Conservation (phyloP, 2,329 filamentous ascomycete species). For the Magnaporthiopsis incrustans region DNA sequence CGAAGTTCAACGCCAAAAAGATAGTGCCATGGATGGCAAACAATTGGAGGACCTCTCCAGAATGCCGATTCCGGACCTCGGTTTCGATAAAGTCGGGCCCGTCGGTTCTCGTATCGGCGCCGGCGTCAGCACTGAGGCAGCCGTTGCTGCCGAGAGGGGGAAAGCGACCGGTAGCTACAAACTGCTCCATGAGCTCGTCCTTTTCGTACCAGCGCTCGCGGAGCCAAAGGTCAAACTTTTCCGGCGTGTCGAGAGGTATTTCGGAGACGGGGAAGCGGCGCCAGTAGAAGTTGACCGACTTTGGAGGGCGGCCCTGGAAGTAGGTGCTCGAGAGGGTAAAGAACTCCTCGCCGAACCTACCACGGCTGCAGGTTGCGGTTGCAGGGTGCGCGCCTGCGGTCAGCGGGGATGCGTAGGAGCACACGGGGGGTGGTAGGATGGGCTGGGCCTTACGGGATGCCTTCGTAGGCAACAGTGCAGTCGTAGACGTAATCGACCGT, state of each 20-base stretch:
- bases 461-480: constrained; percentile 93
- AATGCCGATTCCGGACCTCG: constrained; percentile 43
- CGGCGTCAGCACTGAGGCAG: constrained; percentile 21
- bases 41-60: constrained; percentile 48
- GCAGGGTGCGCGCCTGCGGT: too few relatives aligned
- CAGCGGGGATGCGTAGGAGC: too few relatives aligned
- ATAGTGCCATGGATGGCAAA: constrained; percentile 37
- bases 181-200: constrained; percentile 80
- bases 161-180: constrained; percentile 68
- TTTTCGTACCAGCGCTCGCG: constrained; percentile 86
- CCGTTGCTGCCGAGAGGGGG: constrained; percentile 51
- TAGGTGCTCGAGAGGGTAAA: constrained; percentile 85
- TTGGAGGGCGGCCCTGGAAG: constrained; percentile 80
- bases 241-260: constrained; percentile 69
- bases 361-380: constrained; percentile 46
- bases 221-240: constrained; percentile 78
- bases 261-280: constrained; percentile 71
- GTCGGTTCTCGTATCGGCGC: constrained; percentile 5
- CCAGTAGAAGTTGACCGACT: constrained; percentile 97
- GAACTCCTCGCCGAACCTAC: constrained; percentile 80
- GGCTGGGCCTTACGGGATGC: constrained; percentile 63
- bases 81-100: constrained; percentile 41
- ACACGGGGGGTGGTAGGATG: not conserved
- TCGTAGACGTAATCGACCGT: constrained; percentile 81
- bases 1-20: not conserved